Evolutionary conservation across 1,139 yeast genomes (phyloP), one percentile per base, ranked within the genome.

Genomic region (Trichomonascaceae sp.): DNA sequence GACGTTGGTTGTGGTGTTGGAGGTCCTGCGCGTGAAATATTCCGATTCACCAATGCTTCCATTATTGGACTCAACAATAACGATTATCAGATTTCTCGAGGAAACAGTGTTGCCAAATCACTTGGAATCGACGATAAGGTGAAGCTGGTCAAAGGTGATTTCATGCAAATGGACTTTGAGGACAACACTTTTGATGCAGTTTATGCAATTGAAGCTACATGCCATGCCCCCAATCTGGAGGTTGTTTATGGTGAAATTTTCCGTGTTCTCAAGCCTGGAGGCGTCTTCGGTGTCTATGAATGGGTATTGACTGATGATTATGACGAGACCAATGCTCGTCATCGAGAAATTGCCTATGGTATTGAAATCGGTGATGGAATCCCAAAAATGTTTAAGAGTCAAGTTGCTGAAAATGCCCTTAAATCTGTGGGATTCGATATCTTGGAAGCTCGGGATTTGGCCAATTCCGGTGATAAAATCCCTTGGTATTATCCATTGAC

Each of bases 1-100:
- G 99, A 95, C 71, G 99, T 93, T 57, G 99, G 99, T 52, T 95
- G 99, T 77, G 99, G 99, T 79, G 96, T 93, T 65, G 99, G 99
- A 69, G 99, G 99, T 45, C 99, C 99, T 65, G 98, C 96, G 41
- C 85, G 97, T 73, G 96, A 93, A 75, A 93, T 93, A 68, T 80
- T 86, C 60, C 82, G 96, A 70, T 93, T 93, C 76, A 85, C 98
- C 55, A 91, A 86, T 65, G 87, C 93, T 74, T 75, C 82, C 64
- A 79, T 93, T 70, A 87, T 87, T 62, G 99, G 99, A 51, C 80
- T 93, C 67, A 93, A 93, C 78, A 93, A 93, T 78, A 95, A 93
- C 70, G 99, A 93, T 74, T 95, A 95, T 65, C 81, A 93, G 78
- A 87, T 93, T 65, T 90, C 85, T 69, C 87, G 96, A 71, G 99